Evolutionary conservation across 2,329 filamentous ascomycete genomes (phyloP), one percentile per base, ranked within the genome.

Genomic region (Ophiostoma sp.): DNA sequence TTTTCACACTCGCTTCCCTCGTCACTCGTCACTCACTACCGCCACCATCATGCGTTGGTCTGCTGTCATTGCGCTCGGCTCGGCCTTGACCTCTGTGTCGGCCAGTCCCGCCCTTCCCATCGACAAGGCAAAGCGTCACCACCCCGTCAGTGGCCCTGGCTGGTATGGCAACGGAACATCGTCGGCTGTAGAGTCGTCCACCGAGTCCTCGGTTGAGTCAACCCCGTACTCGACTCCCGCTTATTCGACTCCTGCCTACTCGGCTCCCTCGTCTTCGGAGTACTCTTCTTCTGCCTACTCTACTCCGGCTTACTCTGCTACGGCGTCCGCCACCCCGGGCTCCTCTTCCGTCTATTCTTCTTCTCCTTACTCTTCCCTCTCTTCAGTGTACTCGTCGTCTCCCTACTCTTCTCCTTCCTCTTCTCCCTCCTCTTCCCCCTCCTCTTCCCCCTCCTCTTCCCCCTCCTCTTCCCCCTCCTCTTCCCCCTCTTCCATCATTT

Each of bases 11-110:
- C 42, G 16, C 52, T 60, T 27, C 27, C 27, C 12, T 38, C 14
- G 27, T 18, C 49, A 60, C 27, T 60, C 66, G 16, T 2, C 52
- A 49, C 66, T 27, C 27, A 27, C 27, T 27, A 27, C 27, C 27
- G 2, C 27, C 27, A 27, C 27, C 27, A 27, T 27, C 47, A 72
- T 72, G 71, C 69, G 64, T 40, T 69, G 66, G 67, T 69, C 70
- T 8, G 38, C 68, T 12, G n/a, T 70, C 38, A 41, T 72, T 16
- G 58, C 67, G 40, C 16, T 72, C 45, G 70, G 70, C 58, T 67
- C 71, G 27, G 70, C 67, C 58, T 67, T 68, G 27, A 69, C 66
- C 49, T 64, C 66, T 1, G 67, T 66, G 45, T 42, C 65, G 2
- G 70, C 71, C 66, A 67, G 65, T 27, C 70, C 70, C 40, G 66